phyloP scores from a whole-genome alignment of 176 grass and related monocot species.

The Paspalum vaginatum region DNA sequence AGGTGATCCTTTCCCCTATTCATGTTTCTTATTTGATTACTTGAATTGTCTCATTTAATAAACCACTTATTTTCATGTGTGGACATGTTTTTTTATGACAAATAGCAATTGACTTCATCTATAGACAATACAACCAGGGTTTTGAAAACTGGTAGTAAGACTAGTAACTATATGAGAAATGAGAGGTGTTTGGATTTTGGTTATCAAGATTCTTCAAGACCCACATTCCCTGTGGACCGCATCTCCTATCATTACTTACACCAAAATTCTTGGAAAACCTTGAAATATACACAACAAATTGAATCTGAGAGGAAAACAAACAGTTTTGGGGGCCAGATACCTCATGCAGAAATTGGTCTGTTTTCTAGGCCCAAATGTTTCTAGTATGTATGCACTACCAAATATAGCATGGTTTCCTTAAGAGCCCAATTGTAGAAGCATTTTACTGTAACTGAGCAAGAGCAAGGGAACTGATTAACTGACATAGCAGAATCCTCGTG shows the following conservation, averaged over 20 bases:
- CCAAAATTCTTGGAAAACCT: slow-evolving; percentile 1
- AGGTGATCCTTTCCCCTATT: slow-evolving; percentile 52
- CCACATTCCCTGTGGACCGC: background rate
- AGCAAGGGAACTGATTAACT: background rate
- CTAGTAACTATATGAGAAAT: background rate
- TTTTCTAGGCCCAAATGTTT: background rate
- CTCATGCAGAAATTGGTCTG: background rate
- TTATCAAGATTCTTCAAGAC: background rate
- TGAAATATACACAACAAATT: background rate
- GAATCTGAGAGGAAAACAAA: background rate
- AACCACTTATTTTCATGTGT: background rate
- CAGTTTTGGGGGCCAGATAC: background rate
- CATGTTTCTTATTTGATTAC: slow-evolving; percentile 23
- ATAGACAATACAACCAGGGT: background rate
- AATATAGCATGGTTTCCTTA: background rate
- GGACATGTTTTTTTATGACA: background rate
- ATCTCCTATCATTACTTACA: background rate
- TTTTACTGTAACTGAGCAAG: background rate
- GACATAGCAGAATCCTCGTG: background rate
- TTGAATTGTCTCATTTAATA: background rate
- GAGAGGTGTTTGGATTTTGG: background rate
- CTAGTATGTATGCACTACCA: background rate
- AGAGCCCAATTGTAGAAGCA: background rate
- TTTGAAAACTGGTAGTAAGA: background rate
- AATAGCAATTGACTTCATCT: background rate